Base-by-base conservation (phyloP, 129 eudicot genomes). In the Glebionis coronaria region DNA sequence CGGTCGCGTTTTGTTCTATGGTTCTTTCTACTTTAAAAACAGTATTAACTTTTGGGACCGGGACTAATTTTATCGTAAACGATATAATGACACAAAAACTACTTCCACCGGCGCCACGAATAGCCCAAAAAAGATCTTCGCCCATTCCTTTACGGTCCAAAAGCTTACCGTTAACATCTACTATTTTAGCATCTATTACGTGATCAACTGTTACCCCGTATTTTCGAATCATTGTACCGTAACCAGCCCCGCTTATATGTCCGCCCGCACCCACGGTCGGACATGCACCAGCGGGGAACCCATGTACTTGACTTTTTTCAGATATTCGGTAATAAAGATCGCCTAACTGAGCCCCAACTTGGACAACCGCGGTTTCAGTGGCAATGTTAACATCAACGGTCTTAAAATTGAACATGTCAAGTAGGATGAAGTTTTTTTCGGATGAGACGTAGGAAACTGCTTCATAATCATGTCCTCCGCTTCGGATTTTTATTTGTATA, bases 391-490 rank as follows among this genome's bases (percentile, higher is more conserved):
- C 77, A 5, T 50, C 55, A 8, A 80, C 51, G 0, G 67, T 19
- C 3, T 73, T 35, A 1, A 79, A 38, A 47, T 69, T 79, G 38
- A 79, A 74, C 80, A 79, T 63, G 67, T 79, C 83, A 6, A 80
- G 84, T 23, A 80, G 31, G 25, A 74, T 52, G 28, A 80, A 80
- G 8, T 29, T 23, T 18, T 67, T 51, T 27, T 35, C 19, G 14
- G 63, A 29, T n/a, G 84, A 80, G 56, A 70, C 25, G 16, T 79
- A 79, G 4, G 83, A 78, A 14, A 78, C 46, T 12, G 78, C 82
- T 25, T 78, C 82, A 44, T 73, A 78, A 58, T 78, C 79, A 42
- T 79, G 83, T 21, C 79, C 83, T n/a, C 83, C 83, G 42, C 80
- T 69, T 0, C 78, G 65, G 20, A 73, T 72, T 27, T 61, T 78